Evolutionary conservation across 208 protist genomes (phyloP), one percentile per base, ranked within the genome.

Genomic region (Leishmania aethiopica): DNA sequence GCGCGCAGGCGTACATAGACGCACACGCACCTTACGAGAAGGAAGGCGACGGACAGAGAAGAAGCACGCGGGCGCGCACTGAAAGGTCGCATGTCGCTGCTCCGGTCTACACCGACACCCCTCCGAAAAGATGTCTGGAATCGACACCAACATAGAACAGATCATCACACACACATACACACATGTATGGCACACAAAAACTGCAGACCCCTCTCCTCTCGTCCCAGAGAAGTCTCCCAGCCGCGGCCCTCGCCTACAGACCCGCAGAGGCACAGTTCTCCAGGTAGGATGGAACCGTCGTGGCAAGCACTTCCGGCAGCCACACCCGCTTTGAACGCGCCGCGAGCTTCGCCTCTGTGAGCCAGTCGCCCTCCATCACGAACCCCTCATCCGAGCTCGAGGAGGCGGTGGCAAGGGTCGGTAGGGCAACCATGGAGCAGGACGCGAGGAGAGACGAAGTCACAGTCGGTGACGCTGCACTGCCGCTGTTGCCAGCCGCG

Each of bases 321-420:
- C 83, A 86, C 51, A 86, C 75, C 42, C 83, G 73, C 78, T 82
- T 86, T 62, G 83, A 64, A 28, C 78, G 83, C 15, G 83, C 78
- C 32, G 79, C 78, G 25, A 82, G 62, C 47, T 70, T 55, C 51
- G 83, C 83, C 66, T 83, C 83, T 40, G 60, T 77, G 17, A 86
- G 74, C 83, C 83, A 86, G 42, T 80, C 67, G 32, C 78, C 78
- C 57, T 77, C 83, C 78, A 82, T 82, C 78, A 82, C 74, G 35
- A 82, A 86, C 25, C 66, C 83, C 66, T 86, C 83, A 28, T 80
- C 80, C 2, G 78, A 82, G 66, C 78, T 80, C 11, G 83, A 86
- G 17, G 83, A 86, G 32, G 78, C 74, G 35, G 83, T 75, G 32
- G 73, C 64, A 35, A 57, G 70, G 47, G 64, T 55, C 40, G 62